A percentile compares a stretch with the other conserved stretches of the same genome.
Evolutionary conservation across 1,284 basidiomycete species (phyloP).

Genomic region (Neolentinus lepideus): DNA sequence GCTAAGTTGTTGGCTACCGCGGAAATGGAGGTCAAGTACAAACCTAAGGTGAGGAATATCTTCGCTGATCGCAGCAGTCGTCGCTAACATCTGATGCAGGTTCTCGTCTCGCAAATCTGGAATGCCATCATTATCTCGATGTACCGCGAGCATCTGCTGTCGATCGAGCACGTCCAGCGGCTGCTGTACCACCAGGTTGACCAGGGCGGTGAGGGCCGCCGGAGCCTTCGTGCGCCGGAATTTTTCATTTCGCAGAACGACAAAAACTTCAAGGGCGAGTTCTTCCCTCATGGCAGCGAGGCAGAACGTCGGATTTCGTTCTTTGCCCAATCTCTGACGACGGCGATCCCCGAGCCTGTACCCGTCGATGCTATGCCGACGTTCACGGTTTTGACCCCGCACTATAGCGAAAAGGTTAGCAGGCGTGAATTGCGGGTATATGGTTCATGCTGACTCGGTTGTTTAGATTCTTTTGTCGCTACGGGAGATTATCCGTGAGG

Average conservation of each 20-base stretch:
- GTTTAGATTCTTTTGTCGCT: constrained; percentile 83
- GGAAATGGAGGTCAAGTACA: constrained; percentile 96
- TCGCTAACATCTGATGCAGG: constrained; percentile 36
- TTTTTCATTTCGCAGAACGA: constrained; percentile 94
- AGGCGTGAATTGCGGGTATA: background rate
- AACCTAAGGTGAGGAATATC: constrained; percentile 71
- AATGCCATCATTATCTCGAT: constrained; percentile 99
- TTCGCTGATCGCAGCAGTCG: background rate
- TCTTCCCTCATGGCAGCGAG: constrained; percentile 89
- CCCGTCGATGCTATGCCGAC: constrained; percentile 97
- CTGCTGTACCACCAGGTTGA: constrained; percentile 93
- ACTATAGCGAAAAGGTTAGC: constrained; percentile 89
- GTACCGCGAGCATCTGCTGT: constrained; percentile 95
- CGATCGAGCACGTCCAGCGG: constrained; percentile 93
- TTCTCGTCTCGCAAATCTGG: constrained; percentile 96
- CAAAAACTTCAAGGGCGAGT: constrained; percentile 79
- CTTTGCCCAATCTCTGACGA: constrained; percentile 93
- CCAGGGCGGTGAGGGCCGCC: constrained; percentile 73
- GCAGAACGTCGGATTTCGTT: constrained; percentile 94
- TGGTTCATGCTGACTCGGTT: constrained; percentile 8
- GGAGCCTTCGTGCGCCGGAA: constrained; percentile 84
- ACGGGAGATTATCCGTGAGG: constrained; percentile 93
- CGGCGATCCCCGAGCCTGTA: constrained; percentile 81
- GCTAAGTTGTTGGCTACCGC: constrained; percentile 85
- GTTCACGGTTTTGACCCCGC: constrained; percentile 92